phyloP scores from a whole-genome alignment of 1,284 basidiomycete genomes.

The Flammula alnicola region DNA sequence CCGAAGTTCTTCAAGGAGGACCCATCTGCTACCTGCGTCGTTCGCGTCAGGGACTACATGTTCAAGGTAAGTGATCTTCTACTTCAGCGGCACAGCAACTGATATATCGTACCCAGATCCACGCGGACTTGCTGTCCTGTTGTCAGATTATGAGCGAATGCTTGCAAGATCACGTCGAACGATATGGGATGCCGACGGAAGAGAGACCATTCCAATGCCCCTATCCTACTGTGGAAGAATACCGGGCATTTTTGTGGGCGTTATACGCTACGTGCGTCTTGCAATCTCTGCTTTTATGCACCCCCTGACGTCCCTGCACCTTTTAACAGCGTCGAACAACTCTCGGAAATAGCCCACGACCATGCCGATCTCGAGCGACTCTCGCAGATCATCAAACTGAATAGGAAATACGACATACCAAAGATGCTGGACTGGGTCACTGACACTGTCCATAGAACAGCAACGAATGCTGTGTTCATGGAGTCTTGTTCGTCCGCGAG shows the following conservation, averaged over 20 bases:
- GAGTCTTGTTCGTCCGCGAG: slow-evolving; percentile 36
- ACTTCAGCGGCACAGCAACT: slow-evolving; percentile 8
- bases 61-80: slow-evolving; percentile 33
- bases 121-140: slow-evolving; percentile 24
- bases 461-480: slow-evolving; percentile 28
- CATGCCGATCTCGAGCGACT: slow-evolving; percentile 33
- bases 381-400: slow-evolving; percentile 30
- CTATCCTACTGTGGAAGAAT: slow-evolving; percentile 30
- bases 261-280: slow-evolving; percentile 31
- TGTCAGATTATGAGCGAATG: slow-evolving; percentile 16
- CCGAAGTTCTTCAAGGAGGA: slow-evolving; percentile 29
- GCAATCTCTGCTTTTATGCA: background rate
- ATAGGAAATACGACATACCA: slow-evolving; percentile 30
- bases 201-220: slow-evolving; percentile 26
- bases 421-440: slow-evolving; percentile 30
- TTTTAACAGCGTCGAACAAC: slow-evolving; percentile 10
- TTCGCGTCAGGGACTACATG: slow-evolving; percentile 31
- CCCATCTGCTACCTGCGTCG: slow-evolving; percentile 18
- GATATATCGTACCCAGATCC: slow-evolving; percentile 23
- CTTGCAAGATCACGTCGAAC: slow-evolving; percentile 20
- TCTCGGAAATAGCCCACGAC: slow-evolving; percentile 17
- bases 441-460: slow-evolving; percentile 24
- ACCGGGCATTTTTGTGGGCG: slow-evolving; percentile 38
- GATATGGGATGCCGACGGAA: slow-evolving; percentile 18
- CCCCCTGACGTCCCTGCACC: background rate